Evolutionary conservation across 75 land plant genomes (phyloP).

Genomic region (Cryptomeria japonica): DNA sequence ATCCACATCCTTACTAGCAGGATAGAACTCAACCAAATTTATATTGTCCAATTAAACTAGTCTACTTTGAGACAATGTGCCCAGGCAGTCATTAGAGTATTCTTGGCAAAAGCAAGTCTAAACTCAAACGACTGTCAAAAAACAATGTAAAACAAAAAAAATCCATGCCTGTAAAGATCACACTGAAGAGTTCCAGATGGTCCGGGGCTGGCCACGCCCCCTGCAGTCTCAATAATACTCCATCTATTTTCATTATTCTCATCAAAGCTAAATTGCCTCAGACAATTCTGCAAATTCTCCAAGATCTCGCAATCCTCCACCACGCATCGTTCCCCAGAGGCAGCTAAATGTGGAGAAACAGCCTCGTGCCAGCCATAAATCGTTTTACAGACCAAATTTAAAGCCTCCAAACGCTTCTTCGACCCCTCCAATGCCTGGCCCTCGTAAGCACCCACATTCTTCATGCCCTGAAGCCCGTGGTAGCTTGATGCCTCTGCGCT

Average conservation of each 20-base stretch:
- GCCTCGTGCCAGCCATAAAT: constrained; percentile 83
- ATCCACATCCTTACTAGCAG: no score
- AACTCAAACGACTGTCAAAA: not conserved
- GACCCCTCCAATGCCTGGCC: constrained; percentile 19
- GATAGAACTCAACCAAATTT: not conserved
- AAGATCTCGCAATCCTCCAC: constrained; percentile 52
- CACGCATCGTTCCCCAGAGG: constrained; percentile 54
- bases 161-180: constrained; percentile 73
- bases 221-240: constrained; percentile 88
- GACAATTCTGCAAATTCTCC: constrained; percentile 30
- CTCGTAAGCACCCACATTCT: not conserved
- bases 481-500: constrained; percentile 11
- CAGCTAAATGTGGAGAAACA: constrained; percentile 88
- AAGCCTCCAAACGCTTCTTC: constrained; percentile 10
- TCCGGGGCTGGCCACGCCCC: constrained; percentile 97
- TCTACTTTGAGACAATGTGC: no score
- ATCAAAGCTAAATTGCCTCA: constrained; percentile 1
- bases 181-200: constrained; percentile 94
- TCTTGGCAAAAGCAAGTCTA: not conserved
- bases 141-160: not conserved
- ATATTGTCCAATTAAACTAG: not conserved
- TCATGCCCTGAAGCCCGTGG: not conserved
- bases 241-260: constrained; percentile 18
- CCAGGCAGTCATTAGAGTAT: not conserved
- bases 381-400: constrained; percentile 59